A percentile compares a stretch with the other conserved stretches of the same genome.
These are phyloP conservation scores for Aspergillus pseudoterreus DNA, from an alignment of 2,329 filamentous ascomycete genomes.

Conservation along the genomic window DNA sequence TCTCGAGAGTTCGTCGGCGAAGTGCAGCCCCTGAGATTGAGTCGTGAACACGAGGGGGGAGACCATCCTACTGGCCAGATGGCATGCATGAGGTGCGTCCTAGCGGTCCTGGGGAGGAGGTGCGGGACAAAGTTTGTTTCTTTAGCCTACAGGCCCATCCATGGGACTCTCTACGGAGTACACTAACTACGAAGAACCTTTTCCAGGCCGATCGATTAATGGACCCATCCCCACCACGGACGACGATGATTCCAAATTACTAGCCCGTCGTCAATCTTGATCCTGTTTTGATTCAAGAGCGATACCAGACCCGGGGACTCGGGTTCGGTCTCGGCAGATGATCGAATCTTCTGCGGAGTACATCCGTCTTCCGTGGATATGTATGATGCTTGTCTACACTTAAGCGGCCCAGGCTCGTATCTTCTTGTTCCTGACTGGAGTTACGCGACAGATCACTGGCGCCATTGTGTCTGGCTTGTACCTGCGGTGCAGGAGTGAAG, in stretches of 20 bases:
- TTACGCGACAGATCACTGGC: no score
- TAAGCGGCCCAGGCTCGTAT: no score
- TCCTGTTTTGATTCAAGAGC: not conserved
- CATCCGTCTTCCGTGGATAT: no score
- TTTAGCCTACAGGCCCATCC: not conserved
- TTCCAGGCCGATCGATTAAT: not conserved
- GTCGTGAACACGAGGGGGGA: constrained; percentile 4
- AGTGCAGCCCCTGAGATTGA: not conserved
- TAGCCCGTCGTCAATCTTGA: not conserved
- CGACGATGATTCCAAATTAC: not conserved
- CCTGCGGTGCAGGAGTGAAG: no score
- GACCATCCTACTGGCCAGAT: constrained; percentile 1
- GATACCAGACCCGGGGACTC: not conserved
- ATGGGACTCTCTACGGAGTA: no score
- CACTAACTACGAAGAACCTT: not conserved
- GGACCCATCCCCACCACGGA: not conserved
- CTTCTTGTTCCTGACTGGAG: no score
- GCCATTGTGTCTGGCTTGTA: no score
- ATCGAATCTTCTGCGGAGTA: not conserved
- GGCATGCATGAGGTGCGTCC: constrained; percentile 1
- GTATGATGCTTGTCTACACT: no score
- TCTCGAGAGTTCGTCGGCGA: not conserved
- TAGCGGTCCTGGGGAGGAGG: not conserved
- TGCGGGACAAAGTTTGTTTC: not conserved
- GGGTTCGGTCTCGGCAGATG: not conserved